phyloP scores from a whole-genome alignment of 345 rosid genomes.

The Turnera subulata region DNA sequence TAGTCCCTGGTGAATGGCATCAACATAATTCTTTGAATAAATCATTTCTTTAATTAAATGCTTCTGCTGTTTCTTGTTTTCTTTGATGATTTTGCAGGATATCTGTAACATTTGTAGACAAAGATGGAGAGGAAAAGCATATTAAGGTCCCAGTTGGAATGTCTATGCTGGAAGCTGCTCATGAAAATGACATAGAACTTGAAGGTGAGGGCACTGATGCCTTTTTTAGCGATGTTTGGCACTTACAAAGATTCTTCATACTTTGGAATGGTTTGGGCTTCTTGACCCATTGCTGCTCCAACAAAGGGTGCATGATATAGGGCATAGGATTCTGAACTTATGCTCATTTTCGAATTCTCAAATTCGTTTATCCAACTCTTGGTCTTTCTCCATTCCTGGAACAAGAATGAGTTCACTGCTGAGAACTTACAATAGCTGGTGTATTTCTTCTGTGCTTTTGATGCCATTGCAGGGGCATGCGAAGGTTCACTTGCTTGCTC shows the following conservation, averaged over 20 bases:
- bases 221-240: background rate
- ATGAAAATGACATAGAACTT: conserved; percentile 85
- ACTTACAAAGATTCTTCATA: background rate
- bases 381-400: background rate
- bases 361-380: too few relatives aligned
- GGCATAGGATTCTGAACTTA: too few relatives aligned
- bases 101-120: conserved; percentile 77
- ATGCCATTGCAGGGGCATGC: conserved; percentile 73
- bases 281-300: too few relatives aligned
- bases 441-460: conserved; percentile 15
- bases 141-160: conserved; percentile 78
- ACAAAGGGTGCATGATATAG: too few relatives aligned
- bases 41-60: too few relatives aligned
- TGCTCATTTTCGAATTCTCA: too few relatives aligned
- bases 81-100: conserved; percentile 51
- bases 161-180: conserved; percentile 94
- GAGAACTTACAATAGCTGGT: background rate
- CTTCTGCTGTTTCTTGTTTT: conserved; percentile 5
- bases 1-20: background rate
- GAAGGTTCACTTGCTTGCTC: conserved; percentile 96
- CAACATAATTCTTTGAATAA: background rate
- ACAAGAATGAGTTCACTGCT: too few relatives aligned
- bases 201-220: conserved; percentile 53
- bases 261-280: too few relatives aligned
- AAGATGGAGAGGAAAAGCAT: conserved; percentile 74